Evolutionary conservation across 2,329 filamentous ascomycete species (phyloP).

Genomic region (Mycosphaerella sp.): DNA sequence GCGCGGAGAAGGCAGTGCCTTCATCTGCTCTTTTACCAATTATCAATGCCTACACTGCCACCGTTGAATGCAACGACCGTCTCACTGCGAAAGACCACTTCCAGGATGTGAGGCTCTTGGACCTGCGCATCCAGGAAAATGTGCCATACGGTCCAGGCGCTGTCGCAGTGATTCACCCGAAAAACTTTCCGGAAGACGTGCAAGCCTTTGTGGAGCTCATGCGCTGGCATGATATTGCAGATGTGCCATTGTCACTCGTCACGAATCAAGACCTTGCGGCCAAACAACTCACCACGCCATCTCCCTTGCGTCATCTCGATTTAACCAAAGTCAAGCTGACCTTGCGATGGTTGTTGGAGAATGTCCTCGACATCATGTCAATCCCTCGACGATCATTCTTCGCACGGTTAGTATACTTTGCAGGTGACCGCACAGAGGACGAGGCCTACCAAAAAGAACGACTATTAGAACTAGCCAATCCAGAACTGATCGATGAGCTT

Average conservation of each 20-base stretch:
- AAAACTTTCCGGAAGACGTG: conserved; percentile 81
- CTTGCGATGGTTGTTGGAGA: conserved; percentile 67
- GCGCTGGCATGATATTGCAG: conserved; percentile 69
- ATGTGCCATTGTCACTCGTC: conserved; percentile 56
- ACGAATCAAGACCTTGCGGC: conserved; percentile 26
- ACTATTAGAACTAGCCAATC: conserved; percentile 73
- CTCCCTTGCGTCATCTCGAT: conserved; percentile 37
- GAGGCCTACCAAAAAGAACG: conserved; percentile 62
- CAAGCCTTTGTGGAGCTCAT: conserved; percentile 69
- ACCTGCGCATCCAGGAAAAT: conserved; percentile 45
- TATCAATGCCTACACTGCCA: conserved; percentile 51
- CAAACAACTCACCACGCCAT: conserved; percentile 32
- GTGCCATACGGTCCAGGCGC: conserved; percentile 64
- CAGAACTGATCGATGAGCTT: conserved; percentile 78
- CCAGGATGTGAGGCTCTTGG: conserved; percentile 87
- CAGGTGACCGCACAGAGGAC: conserved; percentile 53
- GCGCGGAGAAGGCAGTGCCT: conserved; percentile 18
- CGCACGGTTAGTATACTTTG: conserved; percentile 68
- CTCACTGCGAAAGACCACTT: conserved; percentile 73
- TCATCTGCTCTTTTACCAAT: conserved; percentile 52
- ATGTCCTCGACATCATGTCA: conserved; percentile 82
- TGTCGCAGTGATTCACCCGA: conserved; percentile 74
- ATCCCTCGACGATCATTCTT: conserved; percentile 88
- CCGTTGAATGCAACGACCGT: conserved; percentile 59
- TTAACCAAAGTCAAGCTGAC: conserved; percentile 47